A percentile compares a stretch with the other conserved stretches of the same genome.
Evolutionary conservation across 169 alveolate species (phyloP).

Genomic region (Miamiensis avidus): DNA sequence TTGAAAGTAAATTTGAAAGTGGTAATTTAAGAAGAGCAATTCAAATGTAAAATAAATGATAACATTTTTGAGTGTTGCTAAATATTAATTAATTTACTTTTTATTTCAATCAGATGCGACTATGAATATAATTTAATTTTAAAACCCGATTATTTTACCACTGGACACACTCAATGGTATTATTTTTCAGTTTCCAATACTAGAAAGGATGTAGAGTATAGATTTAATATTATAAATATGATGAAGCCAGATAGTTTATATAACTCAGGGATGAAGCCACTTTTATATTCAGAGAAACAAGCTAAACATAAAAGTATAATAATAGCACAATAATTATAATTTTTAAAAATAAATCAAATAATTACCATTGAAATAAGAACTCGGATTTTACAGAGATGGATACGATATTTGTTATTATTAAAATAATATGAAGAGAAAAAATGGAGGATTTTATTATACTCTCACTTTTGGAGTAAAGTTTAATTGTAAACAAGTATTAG

Average conservation of each 20-base stretch:
- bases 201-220: conserved; percentile 60
- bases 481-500: conserved; percentile 39
- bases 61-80: neutral
- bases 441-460: conserved; percentile 83
- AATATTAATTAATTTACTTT: neutral
- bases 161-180: conserved; percentile 88
- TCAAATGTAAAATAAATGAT: conserved; percentile 53
- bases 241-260: conserved; percentile 82
- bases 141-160: conserved; percentile 91
- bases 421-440: conserved; percentile 79
- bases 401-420: conserved; percentile 81
- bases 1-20: conserved; percentile 90
- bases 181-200: conserved; percentile 81
- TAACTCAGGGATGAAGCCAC: conserved; percentile 82
- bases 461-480: conserved; percentile 76
- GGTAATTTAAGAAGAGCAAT: conserved; percentile 91
- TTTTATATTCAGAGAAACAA: conserved; percentile 69
- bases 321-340: neutral
- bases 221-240: conserved; percentile 79
- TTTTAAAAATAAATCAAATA: neutral
- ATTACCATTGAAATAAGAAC: conserved; percentile 11
- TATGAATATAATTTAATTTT: conserved; percentile 88
- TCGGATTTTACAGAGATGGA: conserved; percentile 81
- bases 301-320: conserved; percentile 59
- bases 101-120: conserved; percentile 48